Base-by-base conservation (phyloP, 495 filamentous ascomycete genomes). In the Penicillium steckii region DNA sequence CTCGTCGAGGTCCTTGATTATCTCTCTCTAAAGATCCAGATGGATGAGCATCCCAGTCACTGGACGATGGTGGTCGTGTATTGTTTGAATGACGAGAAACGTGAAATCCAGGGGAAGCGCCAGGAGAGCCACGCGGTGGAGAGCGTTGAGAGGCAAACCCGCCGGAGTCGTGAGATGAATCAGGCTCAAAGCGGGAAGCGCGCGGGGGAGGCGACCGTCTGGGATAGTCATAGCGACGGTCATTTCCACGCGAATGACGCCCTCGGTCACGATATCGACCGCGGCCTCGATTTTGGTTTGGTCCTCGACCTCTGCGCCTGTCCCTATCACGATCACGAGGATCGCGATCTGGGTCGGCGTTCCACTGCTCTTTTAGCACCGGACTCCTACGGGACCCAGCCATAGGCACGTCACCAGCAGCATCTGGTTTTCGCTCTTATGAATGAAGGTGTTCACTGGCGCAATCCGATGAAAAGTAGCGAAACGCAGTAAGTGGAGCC, bases 381-480 rank as follows among this genome's bases (percentile, higher is more conserved):
- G 77, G 76, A 74, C 77, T 81, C 77, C 71, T 73, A 72, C 70
- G 76, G 65, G 78, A 77, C 70, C 72, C 75, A 77, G 78, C 78
- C 78, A 81, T 81, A 71, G 72, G 67, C 62, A 61, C 60, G 60
- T 60, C 64, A 59, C 61, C 62, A 67, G 56, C 71, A 57, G 69
- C 74, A 77, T 76, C 68, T 67, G 71, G 69, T 52, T 66, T 50
- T 46, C 43, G 50, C 48, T 29, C 46, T 38, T 24, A 44, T 21
- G 21, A 23, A 27, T 46, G 42, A 56, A 47, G 30, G 30, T 44
- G 48, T n/a, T 41, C 37, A 23, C 46, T 13, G 12, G 44, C 37
- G 41, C 19, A 51, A 26, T 50, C 33, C 21, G 37, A 33, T 40
- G 19, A 33, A 41, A 47, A 42, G 50, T 44, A 46, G 50, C 45